Percentiles rank a stretch among this genome's conserved stretches.
phyloP scores from a whole-genome alignment of 2,329 filamentous ascomycete genomes.

The Thielaviopsis populi region DNA sequence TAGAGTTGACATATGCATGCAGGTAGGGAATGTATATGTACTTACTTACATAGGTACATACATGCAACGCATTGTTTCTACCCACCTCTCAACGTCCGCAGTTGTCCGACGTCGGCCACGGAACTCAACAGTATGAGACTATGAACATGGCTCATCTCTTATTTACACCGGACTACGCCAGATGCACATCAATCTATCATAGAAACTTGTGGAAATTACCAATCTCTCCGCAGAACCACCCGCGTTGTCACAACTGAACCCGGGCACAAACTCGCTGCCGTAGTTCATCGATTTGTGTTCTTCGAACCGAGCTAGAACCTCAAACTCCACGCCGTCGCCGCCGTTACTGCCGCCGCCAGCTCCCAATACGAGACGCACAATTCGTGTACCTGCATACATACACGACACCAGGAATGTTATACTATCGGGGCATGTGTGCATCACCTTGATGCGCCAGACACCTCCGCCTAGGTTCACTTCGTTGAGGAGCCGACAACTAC shows the following conservation, averaged over 20 bases:
- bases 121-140: background rate
- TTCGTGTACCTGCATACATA: slow-evolving; percentile 73
- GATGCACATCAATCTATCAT: slow-evolving; percentile 54
- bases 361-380: slow-evolving; percentile 36
- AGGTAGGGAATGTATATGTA: background rate
- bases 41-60: background rate
- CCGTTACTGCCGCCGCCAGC: slow-evolving; percentile 23
- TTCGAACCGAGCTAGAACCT: slow-evolving; percentile 56
- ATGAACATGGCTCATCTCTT: background rate
- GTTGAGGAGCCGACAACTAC: slow-evolving; percentile 38
- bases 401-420: slow-evolving; percentile 62
- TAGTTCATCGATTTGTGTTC: slow-evolving; percentile 95
- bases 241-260: slow-evolving; percentile 2
- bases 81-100: background rate
- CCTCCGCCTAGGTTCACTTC: slow-evolving; percentile 59
- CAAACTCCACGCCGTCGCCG: slow-evolving; percentile 40
- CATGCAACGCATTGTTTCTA: background rate
- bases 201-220: slow-evolving; percentile 60
- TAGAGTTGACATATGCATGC: background rate
- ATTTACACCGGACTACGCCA: slow-evolving; percentile 33
- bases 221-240: slow-evolving; percentile 20
- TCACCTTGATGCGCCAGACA: slow-evolving; percentile 69
- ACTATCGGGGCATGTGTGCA: slow-evolving; percentile 26
- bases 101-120: no score
- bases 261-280: slow-evolving; percentile 54